Base-by-base conservation (phyloP, 257 asterid genomes). In the Solanum rostratum region DNA sequence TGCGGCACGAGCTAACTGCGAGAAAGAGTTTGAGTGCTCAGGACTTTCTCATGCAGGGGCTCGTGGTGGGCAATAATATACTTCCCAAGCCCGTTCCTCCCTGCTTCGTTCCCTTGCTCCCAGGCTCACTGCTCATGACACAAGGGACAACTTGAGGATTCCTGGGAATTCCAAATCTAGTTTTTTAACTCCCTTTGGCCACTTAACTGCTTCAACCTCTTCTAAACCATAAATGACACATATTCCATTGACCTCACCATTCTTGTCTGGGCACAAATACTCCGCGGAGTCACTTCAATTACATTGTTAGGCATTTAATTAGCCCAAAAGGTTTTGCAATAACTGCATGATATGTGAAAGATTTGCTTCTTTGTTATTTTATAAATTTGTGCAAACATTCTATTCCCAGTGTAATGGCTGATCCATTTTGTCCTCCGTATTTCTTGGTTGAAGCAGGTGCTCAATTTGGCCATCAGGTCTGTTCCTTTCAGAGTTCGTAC, bases 381-480 rank as follows among this genome's bases (percentile, higher is more conserved):
- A 19, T 30, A 20, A 53, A 37, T 52, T 30, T 16, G 43, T 52
- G 12, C 20, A 8, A 46, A 20, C 54, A 33, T 33, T n/a, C 52
- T 53, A 50, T 20, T 83, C 49, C 41, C 19, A 15, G 27, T 39
- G 46, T 24, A 46, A 82, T 53, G 50, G 27, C 50, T 65, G 27
- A 24, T 74, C 59, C 37, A 52, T 10, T 66, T 49, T 30, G 39
- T 46, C 30, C 86, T 85, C 15, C 59, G 13, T 70, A 8, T 84
- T 79, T 68, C 84, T 81, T 88, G 88, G 60, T 63, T 66, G 83
- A 66, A 78, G 55, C 85, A 96, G 99, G 92, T 95, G 99, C 90
- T 92, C 95, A 85, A 91, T 96, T 89, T 96, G 98, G 98, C 97
- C 99, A 18, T 93, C 99, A 74, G 91, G 98, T 88, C 93, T 96